A percentile compares a stretch with the other conserved stretches of the same genome.
Conservation (phyloP, 2,329 filamentous ascomycete species). For the Fusarium azukiicola region DNA sequence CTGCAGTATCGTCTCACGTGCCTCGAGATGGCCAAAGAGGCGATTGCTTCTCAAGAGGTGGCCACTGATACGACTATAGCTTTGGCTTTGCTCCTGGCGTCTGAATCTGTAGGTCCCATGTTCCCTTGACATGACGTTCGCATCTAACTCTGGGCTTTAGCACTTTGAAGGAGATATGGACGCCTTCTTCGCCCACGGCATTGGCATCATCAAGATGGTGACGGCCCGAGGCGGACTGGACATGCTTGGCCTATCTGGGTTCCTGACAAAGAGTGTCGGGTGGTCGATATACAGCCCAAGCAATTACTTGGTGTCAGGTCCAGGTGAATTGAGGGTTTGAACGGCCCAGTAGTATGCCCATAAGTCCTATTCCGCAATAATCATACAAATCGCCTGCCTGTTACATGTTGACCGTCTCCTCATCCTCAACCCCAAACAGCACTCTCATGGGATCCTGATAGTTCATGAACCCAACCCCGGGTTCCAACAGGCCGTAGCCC, state of each 20-base stretch:
- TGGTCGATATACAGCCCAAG: conserved; percentile 24
- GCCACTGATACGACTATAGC: conserved; percentile 33
- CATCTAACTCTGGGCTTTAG: neutral
- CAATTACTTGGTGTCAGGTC: conserved; percentile 17
- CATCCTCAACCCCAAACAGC: conserved; percentile 37
- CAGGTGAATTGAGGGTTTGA: neutral
- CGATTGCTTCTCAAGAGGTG: conserved; percentile 11
- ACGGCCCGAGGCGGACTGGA: conserved; percentile 24
- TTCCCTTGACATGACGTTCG: rapidly evolving
- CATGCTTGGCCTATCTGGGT: conserved; percentile 32
- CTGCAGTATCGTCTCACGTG: conserved; percentile 29
- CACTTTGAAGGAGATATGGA: conserved; percentile 34
- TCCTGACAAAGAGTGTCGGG: conserved; percentile 29
- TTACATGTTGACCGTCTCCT: conserved; percentile 39
- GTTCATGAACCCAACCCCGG: conserved; percentile 37
- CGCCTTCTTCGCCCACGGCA: conserved; percentile 21
- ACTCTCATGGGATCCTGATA: conserved; percentile 44
- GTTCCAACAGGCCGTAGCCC: conserved; percentile 34
- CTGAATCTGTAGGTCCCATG: conserved; percentile 27
- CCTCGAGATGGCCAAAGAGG: conserved; percentile 29
- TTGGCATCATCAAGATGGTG: conserved; percentile 37
- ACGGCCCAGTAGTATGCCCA: no score
- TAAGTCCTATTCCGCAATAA: neutral
- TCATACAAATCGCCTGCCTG: neutral
- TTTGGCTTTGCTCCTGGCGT: conserved; percentile 30